A percentile compares a stretch with the other conserved stretches of the same genome.
These are phyloP conservation scores for Aureobasidium sp. DNA, from an alignment of 2,329 filamentous ascomycete species.

Conservation along the genomic window DNA sequence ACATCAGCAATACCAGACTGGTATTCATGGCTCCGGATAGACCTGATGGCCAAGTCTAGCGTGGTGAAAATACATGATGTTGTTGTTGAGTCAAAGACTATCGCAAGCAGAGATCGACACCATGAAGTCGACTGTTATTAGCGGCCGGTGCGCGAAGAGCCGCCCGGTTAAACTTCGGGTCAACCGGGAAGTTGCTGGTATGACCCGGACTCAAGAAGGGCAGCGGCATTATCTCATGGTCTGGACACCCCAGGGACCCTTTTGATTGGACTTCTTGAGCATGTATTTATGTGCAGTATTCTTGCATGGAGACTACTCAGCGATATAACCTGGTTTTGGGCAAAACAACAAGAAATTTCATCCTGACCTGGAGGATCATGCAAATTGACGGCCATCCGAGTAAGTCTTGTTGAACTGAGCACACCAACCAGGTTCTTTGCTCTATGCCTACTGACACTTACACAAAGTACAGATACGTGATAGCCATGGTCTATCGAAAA, in stretches of 20 bases:
- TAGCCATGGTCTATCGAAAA: not conserved
- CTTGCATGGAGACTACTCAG: accelerated
- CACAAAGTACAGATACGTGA: not conserved
- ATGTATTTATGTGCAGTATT: not conserved
- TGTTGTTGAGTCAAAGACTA: not conserved
- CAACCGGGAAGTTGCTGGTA: not conserved
- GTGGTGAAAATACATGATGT: not conserved
- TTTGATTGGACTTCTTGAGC: not conserved
- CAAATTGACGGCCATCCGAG: not conserved
- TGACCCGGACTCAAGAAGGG: not conserved
- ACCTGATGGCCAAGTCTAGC: not conserved
- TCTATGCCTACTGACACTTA: not conserved
- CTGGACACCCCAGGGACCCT: too few relatives aligned
- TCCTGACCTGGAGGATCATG: not conserved
- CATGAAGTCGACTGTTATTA: not conserved
- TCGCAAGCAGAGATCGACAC: not conserved
- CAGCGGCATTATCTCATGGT: not conserved
- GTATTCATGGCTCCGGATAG: not conserved
- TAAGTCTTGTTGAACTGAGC: not conserved
- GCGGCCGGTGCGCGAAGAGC: not conserved
- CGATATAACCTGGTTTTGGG: not conserved
- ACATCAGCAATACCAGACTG: not conserved
- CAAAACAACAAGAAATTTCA: not conserved
- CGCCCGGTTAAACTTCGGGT: not conserved
- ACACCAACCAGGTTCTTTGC: not conserved